Conservation (phyloP, 2,329 filamentous ascomycete species). For the Biscogniauxia sp. region DNA sequence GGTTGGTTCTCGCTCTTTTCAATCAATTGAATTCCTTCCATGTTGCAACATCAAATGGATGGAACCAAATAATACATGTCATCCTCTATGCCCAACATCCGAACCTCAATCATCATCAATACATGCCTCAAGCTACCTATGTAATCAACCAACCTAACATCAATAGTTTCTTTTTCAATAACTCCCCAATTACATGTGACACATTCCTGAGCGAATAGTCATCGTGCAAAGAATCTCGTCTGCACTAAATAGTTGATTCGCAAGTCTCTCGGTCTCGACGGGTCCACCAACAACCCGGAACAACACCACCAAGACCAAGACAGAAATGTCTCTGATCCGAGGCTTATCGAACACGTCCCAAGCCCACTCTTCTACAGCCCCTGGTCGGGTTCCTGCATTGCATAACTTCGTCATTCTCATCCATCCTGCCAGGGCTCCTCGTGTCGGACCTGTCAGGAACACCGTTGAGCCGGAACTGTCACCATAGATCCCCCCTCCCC, state of each 20-base stretch:
- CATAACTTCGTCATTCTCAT: background rate
- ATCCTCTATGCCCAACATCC: too few relatives aligned
- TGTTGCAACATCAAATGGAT: too few relatives aligned
- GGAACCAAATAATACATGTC: too few relatives aligned
- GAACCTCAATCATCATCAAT: too few relatives aligned
- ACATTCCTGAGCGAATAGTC: background rate
- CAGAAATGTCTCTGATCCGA: background rate
- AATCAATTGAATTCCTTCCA: too few relatives aligned
- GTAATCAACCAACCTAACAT: too few relatives aligned
- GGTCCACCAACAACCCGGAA: background rate
- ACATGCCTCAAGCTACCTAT: too few relatives aligned
- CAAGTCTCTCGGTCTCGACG: background rate
- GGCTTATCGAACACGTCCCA: conserved; percentile 15
- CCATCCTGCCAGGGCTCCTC: too few relatives aligned
- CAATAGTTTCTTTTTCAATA: too few relatives aligned
- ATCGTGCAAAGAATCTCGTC: background rate
- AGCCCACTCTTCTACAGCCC: conserved; percentile 9
- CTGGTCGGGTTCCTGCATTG: conserved; percentile 13
- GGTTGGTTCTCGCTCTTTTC: too few relatives aligned
- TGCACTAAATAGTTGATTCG: background rate
- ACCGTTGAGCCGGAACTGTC: background rate
- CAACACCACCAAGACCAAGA: background rate
- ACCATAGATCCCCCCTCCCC: background rate
- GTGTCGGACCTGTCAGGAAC: background rate
- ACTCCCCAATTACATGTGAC: background rate